Evolutionary conservation across 1,139 yeast species (phyloP).

Genomic region (Diutina scorzettiae): DNA sequence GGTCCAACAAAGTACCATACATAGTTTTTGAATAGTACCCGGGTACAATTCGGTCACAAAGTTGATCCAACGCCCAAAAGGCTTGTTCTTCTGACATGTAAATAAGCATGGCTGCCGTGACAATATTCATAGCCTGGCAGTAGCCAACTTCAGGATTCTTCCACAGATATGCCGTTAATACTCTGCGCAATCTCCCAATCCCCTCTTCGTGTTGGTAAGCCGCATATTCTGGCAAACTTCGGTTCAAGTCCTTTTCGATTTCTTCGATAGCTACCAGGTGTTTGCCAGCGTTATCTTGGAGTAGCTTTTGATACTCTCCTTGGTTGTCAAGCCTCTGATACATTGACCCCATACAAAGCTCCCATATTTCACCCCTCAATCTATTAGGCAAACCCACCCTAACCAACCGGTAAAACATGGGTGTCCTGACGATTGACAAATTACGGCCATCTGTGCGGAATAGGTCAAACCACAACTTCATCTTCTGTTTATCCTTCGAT

Average conservation of each 20-base stretch:
- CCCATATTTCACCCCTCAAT: constrained; percentile 95
- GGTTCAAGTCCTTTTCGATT: constrained; percentile 87
- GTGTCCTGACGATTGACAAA: constrained; percentile 61
- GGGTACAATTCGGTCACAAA: constrained; percentile 81
- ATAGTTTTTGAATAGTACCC: constrained; percentile 95
- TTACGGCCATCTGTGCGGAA: constrained; percentile 78
- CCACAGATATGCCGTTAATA: constrained; percentile 92
- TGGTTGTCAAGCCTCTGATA: constrained; percentile 55
- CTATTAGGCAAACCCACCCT: constrained; percentile 90
- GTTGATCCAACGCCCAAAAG: constrained; percentile 77
- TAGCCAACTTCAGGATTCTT: constrained; percentile 95
- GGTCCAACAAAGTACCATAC: constrained; percentile 95
- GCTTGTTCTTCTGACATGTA: constrained; percentile 97
- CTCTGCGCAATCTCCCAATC: constrained; percentile 70
- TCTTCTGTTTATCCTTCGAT: constrained; percentile 69
- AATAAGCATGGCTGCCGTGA: constrained; percentile 83
- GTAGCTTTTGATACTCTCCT: constrained; percentile 44
- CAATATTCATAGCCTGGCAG: constrained; percentile 98
- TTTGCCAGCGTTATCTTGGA: constrained; percentile 49
- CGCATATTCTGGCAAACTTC: constrained; percentile 91
- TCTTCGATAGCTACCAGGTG: constrained; percentile 84
- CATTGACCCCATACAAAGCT: constrained; percentile 78
- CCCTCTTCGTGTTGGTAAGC: constrained; percentile 88
- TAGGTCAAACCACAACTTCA: constrained; percentile 90
- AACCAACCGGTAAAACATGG: constrained; percentile 67